Base-by-base conservation (phyloP, 2,329 filamentous ascomycete genomes). In the Fusarium proliferatum region DNA sequence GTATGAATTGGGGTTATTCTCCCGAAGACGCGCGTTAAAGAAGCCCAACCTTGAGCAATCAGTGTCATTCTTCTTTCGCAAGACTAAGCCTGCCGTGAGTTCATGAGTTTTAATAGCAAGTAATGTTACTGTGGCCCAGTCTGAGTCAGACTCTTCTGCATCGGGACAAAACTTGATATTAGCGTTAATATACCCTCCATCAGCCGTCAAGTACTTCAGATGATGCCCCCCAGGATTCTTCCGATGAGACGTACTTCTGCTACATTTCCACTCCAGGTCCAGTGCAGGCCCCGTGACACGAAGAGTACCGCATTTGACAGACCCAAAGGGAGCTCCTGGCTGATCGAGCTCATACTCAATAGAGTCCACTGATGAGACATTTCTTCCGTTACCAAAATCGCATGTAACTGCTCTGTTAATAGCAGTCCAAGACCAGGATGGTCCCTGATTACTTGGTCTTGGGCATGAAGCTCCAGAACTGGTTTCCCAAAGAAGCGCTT, bases 121-220 rank as follows among this genome's bases (percentile, higher is more conserved):
- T 4, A 45, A 23, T 9, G n/a, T 45, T 11, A 57, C 26, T 1
- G 4, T 3, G 3, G 39, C 3, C 26, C 28, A 36, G 4, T 26
- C n/a, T 2, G 28, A 19, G 6, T 41, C 34, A 17, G 26, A 15
- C 8, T 55, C 51, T 30, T 55, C 9, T 4, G 26, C 36, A 8
- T 41, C 36, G 2, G 38, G 36, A 9, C 8, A 7, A 16, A 41
- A 21, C 1, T 9, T 10, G 15, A 55, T 12, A 6, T 13, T 6
- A 2, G 26, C n/a, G 9, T 57, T 8, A 3, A 36, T 3, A 36
- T 45, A 34, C 0, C 0, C 15, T 1, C 19, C 11, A 28, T 8
- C 30, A 5, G 11, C 0, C 3, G 5, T 23, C 5, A 21, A 15
- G 15, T 45, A 28, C 3, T 39, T 45, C 3, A 45, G 7, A 5